Percentiles rank a stretch among this genome's conserved stretches.
phyloP scores from a whole-genome alignment of 768 basidiomycete genomes.

The Paxillus rubicundulus region DNA sequence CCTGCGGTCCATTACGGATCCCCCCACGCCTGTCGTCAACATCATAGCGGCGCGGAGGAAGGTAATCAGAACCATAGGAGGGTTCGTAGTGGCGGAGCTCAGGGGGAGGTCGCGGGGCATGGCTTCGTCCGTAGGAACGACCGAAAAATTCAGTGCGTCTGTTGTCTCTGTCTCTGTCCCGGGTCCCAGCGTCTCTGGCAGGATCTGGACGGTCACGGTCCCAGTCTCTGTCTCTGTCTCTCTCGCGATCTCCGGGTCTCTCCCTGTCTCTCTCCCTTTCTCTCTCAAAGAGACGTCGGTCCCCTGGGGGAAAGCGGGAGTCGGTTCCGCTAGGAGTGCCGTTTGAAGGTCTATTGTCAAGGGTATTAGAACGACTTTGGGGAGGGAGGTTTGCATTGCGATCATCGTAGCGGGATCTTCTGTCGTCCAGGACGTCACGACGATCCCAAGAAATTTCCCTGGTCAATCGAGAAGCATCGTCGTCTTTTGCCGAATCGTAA shows the following conservation, averaged over 20 bases:
- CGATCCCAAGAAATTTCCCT: conserved; percentile 29
- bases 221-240: conserved; percentile 30
- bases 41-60: conserved; percentile 35
- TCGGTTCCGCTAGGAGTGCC: conserved; percentile 9
- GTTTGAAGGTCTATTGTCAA: conserved; percentile 13
- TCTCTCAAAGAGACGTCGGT: conserved; percentile 33
- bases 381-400: conserved; percentile 17
- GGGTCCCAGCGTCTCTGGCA: conserved; percentile 21
- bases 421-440: conserved; percentile 32
- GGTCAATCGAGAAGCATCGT: conserved; percentile 23
- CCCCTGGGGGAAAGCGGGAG: conserved; percentile 21
- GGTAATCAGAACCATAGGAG: conserved; percentile 35
- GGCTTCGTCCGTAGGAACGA: conserved; percentile 39
- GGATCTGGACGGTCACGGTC: conserved; percentile 31
- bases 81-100: conserved; percentile 50
- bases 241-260: conserved; percentile 32
- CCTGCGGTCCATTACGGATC: conserved; percentile 15
- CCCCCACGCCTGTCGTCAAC: conserved; percentile 27
- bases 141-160: conserved; percentile 38
- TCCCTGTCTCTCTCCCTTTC: conserved; percentile 34
- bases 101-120: conserved; percentile 41
- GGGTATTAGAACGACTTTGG: conserved; percentile 2
- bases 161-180: conserved; percentile 37
- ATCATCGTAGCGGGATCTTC: conserved; percentile 28
- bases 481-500: conserved; percentile 28